Percentiles rank a stretch among this genome's conserved stretches.
Evolutionary conservation across 306 rosid genomes (phyloP).

Genomic region (Trifolium pratense): DNA sequence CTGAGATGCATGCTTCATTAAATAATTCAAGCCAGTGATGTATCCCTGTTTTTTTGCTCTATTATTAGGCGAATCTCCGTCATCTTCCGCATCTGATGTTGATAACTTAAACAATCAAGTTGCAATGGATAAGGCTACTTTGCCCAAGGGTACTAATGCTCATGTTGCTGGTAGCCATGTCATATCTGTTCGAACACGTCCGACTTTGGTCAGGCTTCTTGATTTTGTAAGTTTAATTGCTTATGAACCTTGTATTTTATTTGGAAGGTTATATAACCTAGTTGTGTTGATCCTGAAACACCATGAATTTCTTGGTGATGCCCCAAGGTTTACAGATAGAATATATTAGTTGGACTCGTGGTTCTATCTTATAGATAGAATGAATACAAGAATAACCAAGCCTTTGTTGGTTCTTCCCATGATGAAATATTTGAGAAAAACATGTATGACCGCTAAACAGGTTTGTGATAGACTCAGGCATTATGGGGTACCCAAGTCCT

Average conservation of each 20-base stretch:
- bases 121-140: constrained; percentile 54
- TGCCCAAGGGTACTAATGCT: constrained; percentile 48
- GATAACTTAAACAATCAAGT: constrained; percentile 70
- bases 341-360: not conserved
- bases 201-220: constrained; percentile 62
- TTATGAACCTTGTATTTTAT: constrained; percentile 16
- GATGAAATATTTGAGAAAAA: not conserved
- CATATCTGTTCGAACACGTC: constrained; percentile 54
- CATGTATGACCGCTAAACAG: not conserved
- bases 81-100: constrained; percentile 80
- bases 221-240: constrained; percentile 65
- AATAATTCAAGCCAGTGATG: constrained; percentile 25
- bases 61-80: constrained; percentile 73
- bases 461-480: no score
- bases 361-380: not conserved
- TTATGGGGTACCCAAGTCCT: no score
- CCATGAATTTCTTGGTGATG: not conserved
- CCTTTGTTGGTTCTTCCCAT: not conserved
- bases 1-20: constrained; percentile 7
- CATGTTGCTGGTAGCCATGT: constrained; percentile 59
- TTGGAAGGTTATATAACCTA: constrained; percentile 16
- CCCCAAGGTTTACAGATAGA: not conserved
- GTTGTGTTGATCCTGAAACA: constrained; percentile 33
- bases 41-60: constrained; percentile 26
- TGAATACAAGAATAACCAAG: not conserved